Evolutionary conservation across 441 rosid species (phyloP).

Genomic region (Hura crepitans): DNA sequence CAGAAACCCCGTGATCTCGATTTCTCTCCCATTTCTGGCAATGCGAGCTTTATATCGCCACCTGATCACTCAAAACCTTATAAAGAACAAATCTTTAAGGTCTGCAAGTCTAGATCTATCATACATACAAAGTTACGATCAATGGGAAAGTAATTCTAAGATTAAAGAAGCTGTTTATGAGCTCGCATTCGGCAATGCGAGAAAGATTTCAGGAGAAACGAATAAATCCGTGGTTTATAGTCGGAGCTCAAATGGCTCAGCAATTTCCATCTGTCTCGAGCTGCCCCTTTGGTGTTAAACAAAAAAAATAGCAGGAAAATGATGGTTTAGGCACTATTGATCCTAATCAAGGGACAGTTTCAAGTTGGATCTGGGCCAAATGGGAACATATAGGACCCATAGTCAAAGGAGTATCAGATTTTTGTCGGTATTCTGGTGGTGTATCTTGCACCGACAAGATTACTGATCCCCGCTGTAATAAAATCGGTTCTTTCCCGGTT

Average conservation of each 20-base stretch:
- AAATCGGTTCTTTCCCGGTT: neutral
- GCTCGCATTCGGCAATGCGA: slow-evolving; percentile 5
- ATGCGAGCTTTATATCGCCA: slow-evolving; percentile 8
- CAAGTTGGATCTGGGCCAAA: slow-evolving; percentile 22
- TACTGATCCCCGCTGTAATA: neutral
- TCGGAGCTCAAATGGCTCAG: neutral
- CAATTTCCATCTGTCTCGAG: neutral
- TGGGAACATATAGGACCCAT: too few relatives aligned
- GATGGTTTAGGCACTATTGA: slow-evolving; percentile 7
- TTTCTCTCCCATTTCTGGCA: slow-evolving; percentile 44
- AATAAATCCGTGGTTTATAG: neutral
- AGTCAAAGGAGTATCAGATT: neutral
- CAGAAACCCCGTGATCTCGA: slow-evolving; percentile 55
- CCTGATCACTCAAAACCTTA: neutral
- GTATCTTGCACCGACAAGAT: slow-evolving; percentile 16
- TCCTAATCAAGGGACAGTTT: slow-evolving; percentile 8
- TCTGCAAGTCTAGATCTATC: neutral
- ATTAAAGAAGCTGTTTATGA: too few relatives aligned
- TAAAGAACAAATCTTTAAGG: neutral
- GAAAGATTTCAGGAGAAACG: neutral
- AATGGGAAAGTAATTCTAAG: neutral
- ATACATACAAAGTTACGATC: too few relatives aligned
- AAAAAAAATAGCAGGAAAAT: slow-evolving; percentile 11
- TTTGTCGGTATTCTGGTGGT: neutral
- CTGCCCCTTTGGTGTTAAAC: neutral